phyloP scores from a whole-genome alignment of 345 rosid genomes.

The Erysimum cheiranthoides region DNA sequence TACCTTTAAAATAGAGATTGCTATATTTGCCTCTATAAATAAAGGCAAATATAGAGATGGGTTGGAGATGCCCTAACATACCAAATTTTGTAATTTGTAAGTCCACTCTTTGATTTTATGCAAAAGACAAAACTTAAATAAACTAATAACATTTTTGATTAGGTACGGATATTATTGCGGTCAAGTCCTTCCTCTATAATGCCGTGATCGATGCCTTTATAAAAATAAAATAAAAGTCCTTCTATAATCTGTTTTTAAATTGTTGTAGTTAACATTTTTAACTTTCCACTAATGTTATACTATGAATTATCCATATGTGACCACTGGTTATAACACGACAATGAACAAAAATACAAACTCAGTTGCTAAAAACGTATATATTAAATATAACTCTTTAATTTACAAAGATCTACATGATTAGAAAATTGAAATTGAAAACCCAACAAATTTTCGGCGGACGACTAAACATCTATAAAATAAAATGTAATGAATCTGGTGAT shows the following conservation, averaged over 20 bases:
- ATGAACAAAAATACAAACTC: no score
- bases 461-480: slow-evolving; percentile 1
- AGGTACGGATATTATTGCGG: background rate
- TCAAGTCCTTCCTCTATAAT: background rate
- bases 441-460: slow-evolving; percentile 2
- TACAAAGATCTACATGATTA: background rate
- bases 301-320: background rate
- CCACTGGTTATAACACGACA: no score
- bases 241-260: background rate
- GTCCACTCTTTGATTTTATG: slow-evolving; percentile 22
- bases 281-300: background rate
- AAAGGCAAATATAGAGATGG: no score
- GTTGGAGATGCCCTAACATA: no score
- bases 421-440: background rate
- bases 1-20: no score
- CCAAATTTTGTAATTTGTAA: slow-evolving; percentile 3
- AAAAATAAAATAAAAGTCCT: no score
- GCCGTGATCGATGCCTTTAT: no score
- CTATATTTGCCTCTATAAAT: no score
- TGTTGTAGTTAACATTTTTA: background rate
- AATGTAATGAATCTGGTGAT: slow-evolving; percentile 29
- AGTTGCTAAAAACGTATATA: no score
- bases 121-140: background rate
- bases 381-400: no score
- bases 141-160: slow-evolving; percentile 13